Base-by-base conservation (phyloP, 768 basidiomycete species). In the Imleria badia region DNA sequence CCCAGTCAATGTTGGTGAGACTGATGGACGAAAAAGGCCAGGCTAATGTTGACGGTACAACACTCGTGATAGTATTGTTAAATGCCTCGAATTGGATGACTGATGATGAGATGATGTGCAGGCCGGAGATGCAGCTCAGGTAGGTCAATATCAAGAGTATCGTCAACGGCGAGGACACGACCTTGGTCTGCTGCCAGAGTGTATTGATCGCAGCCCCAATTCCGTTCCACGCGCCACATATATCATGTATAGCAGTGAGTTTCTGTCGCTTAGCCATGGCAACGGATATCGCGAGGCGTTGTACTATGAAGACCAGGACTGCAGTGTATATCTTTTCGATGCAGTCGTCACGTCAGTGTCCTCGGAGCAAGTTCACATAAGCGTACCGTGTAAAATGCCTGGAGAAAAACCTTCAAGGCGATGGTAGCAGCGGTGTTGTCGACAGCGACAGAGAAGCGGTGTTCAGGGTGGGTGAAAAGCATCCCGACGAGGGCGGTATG, bases 61-160 rank as follows among this genome's bases (percentile, higher is more conserved):
- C 11, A 2, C 5, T 41, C 2, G 19, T 31, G 6, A 47, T 15
- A 5, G 56, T 55, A 8, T 45, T 31, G 15, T 60, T 52, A 36
- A 62, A 66, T 6, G 59, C 38, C 11, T 62, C 48, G 2, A 68
- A 55, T 33, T 58, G 54, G 17, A 68, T 40, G 43, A 68, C 36
- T 1, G 67, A 51, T 1, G 67, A 58, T 0, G 65, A 69, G 15
- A 63, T 31, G 34, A 68, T 57, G 45, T 68, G 67, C 4, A 68
- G 52, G 5, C 47, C 57, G 4, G 53, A 43, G 35, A 68, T 60
- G n/a, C 52, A 54, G 6, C 26, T 39, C 5, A 68, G 48, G 43
- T 68, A 68, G 1, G 45, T n/a, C 13, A 63, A 19, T 5, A 54
- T 51, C 12, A 43, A 29, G 12, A 63, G 20, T n/a, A 56, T 48